These are phyloP conservation scores for Lachancea sp. DNA, from an alignment of 805 yeast genomes.

Conservation along the genomic window DNA sequence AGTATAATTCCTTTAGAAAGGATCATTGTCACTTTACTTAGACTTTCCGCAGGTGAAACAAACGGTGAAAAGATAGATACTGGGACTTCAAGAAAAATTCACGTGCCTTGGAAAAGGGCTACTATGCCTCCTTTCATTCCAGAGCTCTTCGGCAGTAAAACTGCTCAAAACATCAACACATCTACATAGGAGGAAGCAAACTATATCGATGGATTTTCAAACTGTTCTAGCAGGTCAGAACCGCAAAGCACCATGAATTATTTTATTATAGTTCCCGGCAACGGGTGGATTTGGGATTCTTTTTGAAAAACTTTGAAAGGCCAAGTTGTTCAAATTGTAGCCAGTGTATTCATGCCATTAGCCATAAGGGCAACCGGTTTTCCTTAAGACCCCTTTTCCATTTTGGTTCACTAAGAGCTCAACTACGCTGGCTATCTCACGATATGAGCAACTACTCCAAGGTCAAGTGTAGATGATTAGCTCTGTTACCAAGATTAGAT, in stretches of 20 bases:
- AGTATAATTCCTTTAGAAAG: conserved; percentile 57
- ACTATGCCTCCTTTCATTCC: conserved; percentile 44
- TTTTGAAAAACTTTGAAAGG: conserved; percentile 61
- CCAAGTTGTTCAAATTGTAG: conserved; percentile 37
- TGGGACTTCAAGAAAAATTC: conserved; percentile 33
- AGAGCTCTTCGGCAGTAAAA: conserved; percentile 23
- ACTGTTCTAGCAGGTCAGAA: conserved; percentile 44
- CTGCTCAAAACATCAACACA: conserved; percentile 33
- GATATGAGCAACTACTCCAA: conserved; percentile 36
- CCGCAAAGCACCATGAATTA: conserved; percentile 32
- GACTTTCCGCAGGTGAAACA: conserved; percentile 52
- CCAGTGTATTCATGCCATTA: conserved; percentile 81
- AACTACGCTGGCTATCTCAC: conserved; percentile 18
- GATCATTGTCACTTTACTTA: conserved; percentile 37
- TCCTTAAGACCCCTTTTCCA: no score
- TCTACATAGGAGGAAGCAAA: conserved; percentile 40
- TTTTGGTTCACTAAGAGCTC: no score
- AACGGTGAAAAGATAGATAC: conserved; percentile 51
- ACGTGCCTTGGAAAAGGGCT: conserved; percentile 41
- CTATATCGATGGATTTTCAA: conserved; percentile 70
- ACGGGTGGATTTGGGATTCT: conserved; percentile 89
- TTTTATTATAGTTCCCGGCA: conserved; percentile 82
- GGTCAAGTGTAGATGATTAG: conserved; percentile 51
- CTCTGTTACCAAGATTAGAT: conserved; percentile 73
- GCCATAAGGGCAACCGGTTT: conserved; percentile 84